Conservation (phyloP, 2,329 filamentous ascomycete species). For the Trichoderma harzianum region DNA sequence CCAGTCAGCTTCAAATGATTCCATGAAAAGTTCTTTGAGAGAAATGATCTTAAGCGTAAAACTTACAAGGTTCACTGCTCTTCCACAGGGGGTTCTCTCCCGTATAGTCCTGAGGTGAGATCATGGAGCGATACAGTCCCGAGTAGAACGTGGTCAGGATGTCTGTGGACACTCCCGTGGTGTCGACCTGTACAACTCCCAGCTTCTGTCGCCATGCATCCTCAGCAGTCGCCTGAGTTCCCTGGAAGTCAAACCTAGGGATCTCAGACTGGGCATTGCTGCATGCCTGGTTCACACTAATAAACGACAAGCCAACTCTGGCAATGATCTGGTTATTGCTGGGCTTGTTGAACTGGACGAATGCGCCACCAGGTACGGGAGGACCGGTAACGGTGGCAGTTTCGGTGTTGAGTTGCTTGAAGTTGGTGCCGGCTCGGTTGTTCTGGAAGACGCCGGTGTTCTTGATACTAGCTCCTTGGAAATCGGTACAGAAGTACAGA, state of each 20-base stretch:
- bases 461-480: slow-evolving; percentile 48
- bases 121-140: slow-evolving; percentile 63
- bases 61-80: slow-evolving; percentile 58
- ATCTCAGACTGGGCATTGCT: slow-evolving; percentile 68
- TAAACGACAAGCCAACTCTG: slow-evolving; percentile 71
- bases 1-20: not conserved
- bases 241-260: slow-evolving; percentile 61
- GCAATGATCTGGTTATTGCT: slow-evolving; percentile 49
- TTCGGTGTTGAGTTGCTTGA: slow-evolving; percentile 36
- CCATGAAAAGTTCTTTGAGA: rapidly evolving
- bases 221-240: slow-evolving; percentile 52
- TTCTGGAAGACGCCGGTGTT: slow-evolving; percentile 58
- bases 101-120: slow-evolving; percentile 72
- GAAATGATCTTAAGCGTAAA: not conserved
- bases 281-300: slow-evolving; percentile 65
- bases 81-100: slow-evolving; percentile 71
- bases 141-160: slow-evolving; percentile 68
- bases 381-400: slow-evolving; percentile 24
- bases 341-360: slow-evolving; percentile 55
- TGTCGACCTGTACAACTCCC: slow-evolving; percentile 54
- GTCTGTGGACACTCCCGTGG: slow-evolving; percentile 50
- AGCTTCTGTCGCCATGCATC: slow-evolving; percentile 62
- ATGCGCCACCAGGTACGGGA: slow-evolving; percentile 50
- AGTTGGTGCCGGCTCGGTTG: slow-evolving; percentile 45
- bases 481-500: slow-evolving; percentile 59